Percentiles rank a stretch among this genome's conserved stretches.
phyloP scores from a whole-genome alignment of 495 filamentous ascomycete genomes.

The Beverwykella pulmonaria region DNA sequence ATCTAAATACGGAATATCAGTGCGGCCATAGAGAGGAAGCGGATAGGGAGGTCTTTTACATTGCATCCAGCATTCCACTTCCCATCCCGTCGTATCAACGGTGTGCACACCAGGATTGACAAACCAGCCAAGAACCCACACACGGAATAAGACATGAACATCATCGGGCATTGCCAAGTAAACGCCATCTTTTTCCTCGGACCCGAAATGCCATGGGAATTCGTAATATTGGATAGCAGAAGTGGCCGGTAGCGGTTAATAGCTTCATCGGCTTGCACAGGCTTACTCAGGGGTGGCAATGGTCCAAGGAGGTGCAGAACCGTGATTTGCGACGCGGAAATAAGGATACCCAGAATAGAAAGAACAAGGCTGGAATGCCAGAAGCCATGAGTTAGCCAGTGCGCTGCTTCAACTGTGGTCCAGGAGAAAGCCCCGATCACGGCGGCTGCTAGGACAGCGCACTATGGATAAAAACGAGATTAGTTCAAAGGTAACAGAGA shows the following conservation, averaged over 20 bases:
- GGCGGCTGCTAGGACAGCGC: constrained; percentile 9
- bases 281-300: background rate
- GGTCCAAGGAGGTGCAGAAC: constrained; percentile 3
- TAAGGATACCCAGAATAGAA: constrained; percentile 9
- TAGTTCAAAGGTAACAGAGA: too few relatives aligned
- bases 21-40: background rate
- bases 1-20: background rate
- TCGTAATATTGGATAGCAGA: background rate
- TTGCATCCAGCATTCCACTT: constrained; percentile 11
- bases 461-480: background rate
- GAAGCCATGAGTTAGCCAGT: constrained; percentile 17
- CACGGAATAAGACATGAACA: constrained; percentile 13
- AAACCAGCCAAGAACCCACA: constrained; percentile 1
- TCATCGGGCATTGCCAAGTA: constrained; percentile 22
- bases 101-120: constrained; percentile 13
- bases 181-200: constrained; percentile 17
- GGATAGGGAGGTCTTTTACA: background rate
- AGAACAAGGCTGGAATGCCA: constrained; percentile 14
- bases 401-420: constrained; percentile 10
- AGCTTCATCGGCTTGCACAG: background rate
- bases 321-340: constrained; percentile 7
- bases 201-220: too few relatives aligned
- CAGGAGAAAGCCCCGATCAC: constrained; percentile 22
- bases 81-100: background rate
- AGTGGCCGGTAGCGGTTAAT: constrained; percentile 1